Base-by-base conservation (phyloP, 2,329 filamentous ascomycete genomes). In the Cordyceps cicadae region DNA sequence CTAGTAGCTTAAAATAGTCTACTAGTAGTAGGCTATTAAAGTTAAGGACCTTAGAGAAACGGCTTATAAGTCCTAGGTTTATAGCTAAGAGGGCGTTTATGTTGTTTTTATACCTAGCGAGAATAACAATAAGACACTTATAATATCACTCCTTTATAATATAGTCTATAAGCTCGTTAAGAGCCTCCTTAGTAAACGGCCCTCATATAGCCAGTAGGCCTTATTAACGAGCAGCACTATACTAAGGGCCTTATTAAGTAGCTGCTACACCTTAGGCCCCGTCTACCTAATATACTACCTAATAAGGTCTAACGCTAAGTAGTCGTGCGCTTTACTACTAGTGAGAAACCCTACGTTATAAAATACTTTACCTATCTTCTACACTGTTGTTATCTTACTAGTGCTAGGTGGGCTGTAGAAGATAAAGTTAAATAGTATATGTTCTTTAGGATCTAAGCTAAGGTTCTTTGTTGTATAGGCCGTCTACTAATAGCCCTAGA, bases 361-460 rank as follows among this genome's bases (percentile, higher is more conserved):
- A 67, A 84, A 92, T 0, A 92, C 76, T 63, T 89, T 82, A 3
- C 88, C 88, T 79, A 92, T 89, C 63, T 86, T 88, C n/a, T 79
- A 75, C 0, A 89, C 89, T 0, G 78, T 90, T 0, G 85, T 86
- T 0, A 88, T 90, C 67, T 92, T 92, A 0, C 88, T 89, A 0
- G 88, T 91, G 0, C 85, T 86, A 14, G 85, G 85, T 0, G 74
- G 74, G 0, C 88, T 87, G 32, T 82, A 79, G 72, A 90, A 90
- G 0, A 90, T 66, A 64, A 89, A 90, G 63, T 81, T 87, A 68
- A 87, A 88, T 0, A 87, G 86, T 0, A 89, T 77, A 12, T 81
- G 68, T 0, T 71, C 67, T 24, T 60, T 65, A 9, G 64, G 62
- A 3, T 73, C 69, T n/a, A 73, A 63, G 0, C 63, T 67, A 1